These are phyloP conservation scores for Malus orientalis DNA, from an alignment of 306 rosid species.

Conservation along the genomic window DNA sequence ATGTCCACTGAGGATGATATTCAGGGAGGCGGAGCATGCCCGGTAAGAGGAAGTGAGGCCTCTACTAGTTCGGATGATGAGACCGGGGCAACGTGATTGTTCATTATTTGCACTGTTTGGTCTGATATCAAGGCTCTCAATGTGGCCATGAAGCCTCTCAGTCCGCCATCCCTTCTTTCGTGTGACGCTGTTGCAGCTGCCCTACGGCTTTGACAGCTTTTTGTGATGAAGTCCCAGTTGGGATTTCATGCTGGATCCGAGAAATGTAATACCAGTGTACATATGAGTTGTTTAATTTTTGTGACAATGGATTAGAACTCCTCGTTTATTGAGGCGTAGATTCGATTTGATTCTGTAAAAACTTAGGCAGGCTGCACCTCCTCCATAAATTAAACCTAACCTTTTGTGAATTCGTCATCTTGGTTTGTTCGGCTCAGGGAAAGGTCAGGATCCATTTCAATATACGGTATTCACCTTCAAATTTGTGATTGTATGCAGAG, in stretches of 20 bases:
- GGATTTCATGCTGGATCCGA: neutral
- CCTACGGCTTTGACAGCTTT: neutral
- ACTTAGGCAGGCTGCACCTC: neutral
- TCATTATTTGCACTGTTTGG: neutral
- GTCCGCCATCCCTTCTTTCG: neutral
- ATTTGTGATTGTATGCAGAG: no score
- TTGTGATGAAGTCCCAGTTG: neutral
- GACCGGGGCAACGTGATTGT: slow-evolving; percentile 38
- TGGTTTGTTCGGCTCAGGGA: neutral
- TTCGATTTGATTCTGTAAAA: neutral
- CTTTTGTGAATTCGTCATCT: neutral
- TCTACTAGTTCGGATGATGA: slow-evolving; percentile 71
- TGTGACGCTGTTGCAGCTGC: neutral
- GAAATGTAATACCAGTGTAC: slow-evolving; percentile 9
- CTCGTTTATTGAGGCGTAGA: neutral
- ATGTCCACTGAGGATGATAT: slow-evolving; percentile 69
- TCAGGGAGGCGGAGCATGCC: slow-evolving; percentile 46
- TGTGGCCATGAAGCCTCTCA: neutral
- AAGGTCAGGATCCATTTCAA: no score
- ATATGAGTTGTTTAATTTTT: slow-evolving; percentile 13
- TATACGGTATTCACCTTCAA: no score
- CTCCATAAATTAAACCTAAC: neutral
- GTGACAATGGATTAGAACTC: neutral
- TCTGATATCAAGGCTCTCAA: neutral
- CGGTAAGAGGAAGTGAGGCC: slow-evolving; percentile 57